Percentiles rank a stretch among this genome's conserved stretches.
Evolutionary conservation across 371 early-diverging fungal genomes (phyloP).

Genomic region (Mortierella sp.): DNA sequence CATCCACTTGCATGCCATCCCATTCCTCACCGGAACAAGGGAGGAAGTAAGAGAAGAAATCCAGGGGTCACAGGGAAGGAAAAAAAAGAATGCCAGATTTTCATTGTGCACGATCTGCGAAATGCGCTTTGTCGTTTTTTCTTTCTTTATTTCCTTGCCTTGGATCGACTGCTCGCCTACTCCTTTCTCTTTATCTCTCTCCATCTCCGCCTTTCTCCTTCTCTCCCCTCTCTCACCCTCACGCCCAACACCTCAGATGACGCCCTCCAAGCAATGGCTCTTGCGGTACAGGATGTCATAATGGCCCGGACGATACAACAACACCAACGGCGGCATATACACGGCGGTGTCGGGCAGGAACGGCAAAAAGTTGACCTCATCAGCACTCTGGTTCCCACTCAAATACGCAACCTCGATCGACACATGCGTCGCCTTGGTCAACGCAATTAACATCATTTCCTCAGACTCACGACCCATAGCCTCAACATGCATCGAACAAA

Average conservation of each 20-base stretch:
- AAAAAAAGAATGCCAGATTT: neutral
- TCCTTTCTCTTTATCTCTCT: neutral
- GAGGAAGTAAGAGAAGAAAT: neutral
- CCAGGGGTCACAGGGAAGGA: neutral
- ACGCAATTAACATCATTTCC: constrained; percentile 76
- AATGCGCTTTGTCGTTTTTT: neutral
- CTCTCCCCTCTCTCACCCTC: neutral
- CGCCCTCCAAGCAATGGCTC: constrained; percentile 56
- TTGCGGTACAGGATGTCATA: constrained; percentile 75
- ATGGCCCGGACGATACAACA: constrained; percentile 70
- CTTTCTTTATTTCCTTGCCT: neutral
- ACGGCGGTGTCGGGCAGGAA: constrained; percentile 45
- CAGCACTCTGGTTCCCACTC: constrained; percentile 64
- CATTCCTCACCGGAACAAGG: neutral
- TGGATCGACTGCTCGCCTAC: neutral
- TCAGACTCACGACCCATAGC: constrained; percentile 83
- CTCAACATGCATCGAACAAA: constrained; percentile 75
- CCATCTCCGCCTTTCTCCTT: neutral
- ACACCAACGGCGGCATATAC: constrained; percentile 50
- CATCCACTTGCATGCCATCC: neutral
- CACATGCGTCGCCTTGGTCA: constrained; percentile 70
- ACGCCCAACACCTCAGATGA: constrained; percentile 17
- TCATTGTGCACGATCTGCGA: neutral
- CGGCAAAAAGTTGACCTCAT: constrained; percentile 62
- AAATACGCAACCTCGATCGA: constrained; percentile 75